Evolutionary conservation across 805 yeast species (phyloP), one percentile per base, ranked within the genome.

Genomic region (Kurtzmaniella cleridarum): DNA sequence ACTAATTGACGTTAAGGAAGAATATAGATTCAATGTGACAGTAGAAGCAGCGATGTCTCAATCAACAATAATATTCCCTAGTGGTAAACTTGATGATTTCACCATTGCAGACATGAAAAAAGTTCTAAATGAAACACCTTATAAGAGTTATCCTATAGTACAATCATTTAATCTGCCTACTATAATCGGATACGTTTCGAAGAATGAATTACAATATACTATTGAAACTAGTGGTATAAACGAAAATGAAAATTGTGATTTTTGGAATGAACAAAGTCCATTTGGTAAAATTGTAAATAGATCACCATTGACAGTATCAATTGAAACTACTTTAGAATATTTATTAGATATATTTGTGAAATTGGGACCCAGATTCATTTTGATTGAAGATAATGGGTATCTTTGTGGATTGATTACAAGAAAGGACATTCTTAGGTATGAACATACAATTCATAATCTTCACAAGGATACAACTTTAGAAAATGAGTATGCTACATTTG

Each of bases 391-490:
- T 8, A 60, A 71, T 24, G 93, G 90, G 1, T 44, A 54, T 2
- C 53, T 87, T 13, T 71, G 70, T 12, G 98, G 98, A 0, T 53
- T 87, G n/a, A 63, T 95, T 1, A 87, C 96, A 0, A 72, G 90
- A 41, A 93, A 93, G 52, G 98, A 90, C 53, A 67, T 91, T 13
- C 59, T 90, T 37, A 69, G 81, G 44, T 87, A 75, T 50, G 84
- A 81, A 46, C 54, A 61, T 41, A 61, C 67, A 9, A 42, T 45
- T n/a, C 64, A 62, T 39, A 53, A 54, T 27, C 31, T 48, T n/a
- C 43, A 54, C 17, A 39, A 42, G 11, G 43, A 45, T 18, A 13
- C 38, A 9, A 24, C 36, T 11, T 35, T 39, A 2, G 53, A 55
- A 14, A 35, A 35, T 1, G 42, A 36, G 26, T 49, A 49, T 11